Evolutionary conservation across 176 grass and related monocot species (phyloP).

Genomic region (Otatea glauca): DNA sequence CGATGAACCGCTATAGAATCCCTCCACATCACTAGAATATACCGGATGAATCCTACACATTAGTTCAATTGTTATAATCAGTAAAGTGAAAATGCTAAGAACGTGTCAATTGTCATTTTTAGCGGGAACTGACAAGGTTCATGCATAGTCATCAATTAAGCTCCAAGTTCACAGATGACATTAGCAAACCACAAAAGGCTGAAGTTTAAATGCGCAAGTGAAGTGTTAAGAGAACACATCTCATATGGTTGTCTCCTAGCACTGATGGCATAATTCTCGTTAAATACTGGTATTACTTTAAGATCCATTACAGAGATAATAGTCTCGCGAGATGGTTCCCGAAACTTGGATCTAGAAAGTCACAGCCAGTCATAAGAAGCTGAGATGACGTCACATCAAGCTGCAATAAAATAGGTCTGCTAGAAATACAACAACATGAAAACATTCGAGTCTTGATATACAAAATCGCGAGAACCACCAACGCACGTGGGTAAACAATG

Average conservation of each 20-base stretch:
- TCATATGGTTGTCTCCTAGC: slow-evolving; percentile 81
- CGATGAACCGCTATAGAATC: no score
- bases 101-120: no score
- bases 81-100: no score
- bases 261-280: slow-evolving; percentile 97
- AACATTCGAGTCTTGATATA: neutral
- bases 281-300: slow-evolving; percentile 89
- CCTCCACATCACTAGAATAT: no score
- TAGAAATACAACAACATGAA: neutral
- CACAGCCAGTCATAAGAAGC: slow-evolving; percentile 91
- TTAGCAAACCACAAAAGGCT: neutral
- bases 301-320: slow-evolving; percentile 66
- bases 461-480: neutral
- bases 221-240: slow-evolving; percentile 47
- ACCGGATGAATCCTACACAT: no score
- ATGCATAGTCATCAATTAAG: no score
- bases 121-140: no score
- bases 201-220: neutral
- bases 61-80: no score
- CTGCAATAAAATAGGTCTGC: slow-evolving; percentile 45
- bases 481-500: slow-evolving; percentile 79
- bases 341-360: slow-evolving; percentile 79
- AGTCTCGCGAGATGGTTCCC: slow-evolving; percentile 81
- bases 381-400: slow-evolving; percentile 94
- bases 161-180: no score